phyloP scores from a whole-genome alignment of 257 asterid species.

The Mitragyna speciosa region DNA sequence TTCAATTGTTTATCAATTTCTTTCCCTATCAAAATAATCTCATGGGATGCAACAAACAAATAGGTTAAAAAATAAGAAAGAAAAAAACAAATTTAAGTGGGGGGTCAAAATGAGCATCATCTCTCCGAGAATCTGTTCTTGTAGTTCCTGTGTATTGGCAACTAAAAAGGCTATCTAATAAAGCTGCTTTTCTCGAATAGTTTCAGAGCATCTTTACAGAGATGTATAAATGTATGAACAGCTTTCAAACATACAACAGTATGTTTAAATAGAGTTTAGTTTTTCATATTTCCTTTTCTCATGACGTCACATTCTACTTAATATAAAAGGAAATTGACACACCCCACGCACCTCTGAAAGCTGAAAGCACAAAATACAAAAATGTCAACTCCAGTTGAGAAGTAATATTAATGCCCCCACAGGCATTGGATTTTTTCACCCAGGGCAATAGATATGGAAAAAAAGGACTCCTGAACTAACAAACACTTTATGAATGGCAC shows the following conservation, averaged over 20 bases:
- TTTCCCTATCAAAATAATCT: conserved; percentile 26
- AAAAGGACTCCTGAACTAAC: not conserved
- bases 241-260: no score
- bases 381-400: no score
- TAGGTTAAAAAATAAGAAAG: conserved; percentile 2
- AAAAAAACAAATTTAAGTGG: no score
- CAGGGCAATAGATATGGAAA: no score
- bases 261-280: no score
- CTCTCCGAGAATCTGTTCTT: conserved; percentile 82
- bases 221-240: conserved; percentile 24
- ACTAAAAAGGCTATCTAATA: conserved; percentile 42
- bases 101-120: conserved; percentile 49
- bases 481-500: not conserved
- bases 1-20: conserved; percentile 26
- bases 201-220: conserved; percentile 65
- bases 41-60: conserved; percentile 43
- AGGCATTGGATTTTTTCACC: not conserved
- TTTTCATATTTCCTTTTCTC: not conserved
- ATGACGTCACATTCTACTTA: not conserved
- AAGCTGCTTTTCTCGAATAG: conserved; percentile 57
- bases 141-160: conserved; percentile 65
- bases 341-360: no score
- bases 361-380: no score
- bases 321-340: not conserved
- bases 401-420: no score